A percentile compares a stretch with the other conserved stretches of the same genome.
phyloP scores from a whole-genome alignment of 768 basidiomycete genomes.

The Boletus coccyginus region DNA sequence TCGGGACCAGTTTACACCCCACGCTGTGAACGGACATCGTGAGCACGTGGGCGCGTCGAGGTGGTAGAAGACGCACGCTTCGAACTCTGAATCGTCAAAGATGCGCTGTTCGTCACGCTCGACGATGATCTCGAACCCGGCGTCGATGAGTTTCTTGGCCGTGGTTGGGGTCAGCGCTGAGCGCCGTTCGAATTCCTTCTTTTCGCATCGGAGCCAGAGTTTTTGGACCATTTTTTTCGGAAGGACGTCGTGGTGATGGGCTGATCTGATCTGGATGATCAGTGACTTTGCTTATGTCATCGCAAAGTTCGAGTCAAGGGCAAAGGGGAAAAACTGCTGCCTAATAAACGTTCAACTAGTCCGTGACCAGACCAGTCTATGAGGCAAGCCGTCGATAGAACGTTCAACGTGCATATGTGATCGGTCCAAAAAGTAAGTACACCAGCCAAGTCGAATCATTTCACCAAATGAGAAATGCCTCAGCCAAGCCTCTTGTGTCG shows the following conservation, averaged over 20 bases:
- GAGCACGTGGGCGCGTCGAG: no score
- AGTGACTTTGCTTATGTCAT: neutral
- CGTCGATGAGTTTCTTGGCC: conserved; percentile 81
- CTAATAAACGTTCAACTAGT: no score
- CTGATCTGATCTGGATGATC: no score
- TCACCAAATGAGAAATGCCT: no score
- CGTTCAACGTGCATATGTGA: no score
- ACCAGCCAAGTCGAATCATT: no score
- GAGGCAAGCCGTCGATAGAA: no score
- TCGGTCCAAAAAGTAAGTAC: no score
- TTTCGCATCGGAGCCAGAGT: conserved; percentile 97
- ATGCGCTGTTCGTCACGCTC: conserved; percentile 94
- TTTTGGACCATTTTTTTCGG: conserved; percentile 30
- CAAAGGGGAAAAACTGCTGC: no score
- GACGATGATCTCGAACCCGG: conserved; percentile 86
- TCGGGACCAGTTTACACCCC: conserved; percentile 82
- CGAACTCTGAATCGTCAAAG: conserved; percentile 91
- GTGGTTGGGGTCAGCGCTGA: conserved; percentile 92
- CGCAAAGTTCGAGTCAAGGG: neutral
- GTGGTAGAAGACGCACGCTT: conserved; percentile 59
- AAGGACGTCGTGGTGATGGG: neutral
- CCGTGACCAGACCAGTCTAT: no score
- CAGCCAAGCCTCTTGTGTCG: no score
- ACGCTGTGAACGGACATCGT: conserved; percentile 48
- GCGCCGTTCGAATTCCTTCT: conserved; percentile 90